Evolutionary conservation across 1,284 basidiomycete species (phyloP), one percentile per base, ranked within the genome.

Genomic region (Ustilago hordei): DNA sequence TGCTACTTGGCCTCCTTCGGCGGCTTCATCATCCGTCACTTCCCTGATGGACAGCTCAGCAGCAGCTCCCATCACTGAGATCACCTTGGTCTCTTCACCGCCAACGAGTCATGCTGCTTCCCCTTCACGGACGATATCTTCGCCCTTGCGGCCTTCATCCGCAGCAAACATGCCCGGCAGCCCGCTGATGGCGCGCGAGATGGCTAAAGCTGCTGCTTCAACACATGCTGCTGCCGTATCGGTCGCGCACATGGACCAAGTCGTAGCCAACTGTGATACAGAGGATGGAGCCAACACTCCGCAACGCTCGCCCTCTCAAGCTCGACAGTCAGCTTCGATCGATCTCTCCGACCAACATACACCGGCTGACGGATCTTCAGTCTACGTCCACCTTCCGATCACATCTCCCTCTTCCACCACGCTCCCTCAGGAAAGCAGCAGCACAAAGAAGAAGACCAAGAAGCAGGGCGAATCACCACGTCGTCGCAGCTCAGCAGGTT

Each of bases 61-160:
- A 8, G 55, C 62, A 1, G 55, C 43, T 23, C 61, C 58, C 31
- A 54, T 65, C 63, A 59, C 63, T 36, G 58, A 69, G 62, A 74
- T 69, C 59, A 62, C 69, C 36, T 32, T 68, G 38, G 55, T 65
- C 36, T 69, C 66, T 7, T 69, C 71, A 8, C 71, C 71, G 17
- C 71, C 65, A 1, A 74, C 65, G 2, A 69, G 59, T 32, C 71
- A 74, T 45, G 65, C 53, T 35, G 47, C 60, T 39, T 72, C 69
- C 2, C 63, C 63, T 4, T 58, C 62, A 41, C 58, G 59, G 1
- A 45, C 39, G 2, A 54, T 47, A 6, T 60, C 64, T 6, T 66
- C 70, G 9, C 71, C 71, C 8, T 19, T 69, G 32, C 36, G 63
- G 11, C 66, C 71, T 1, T 69, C 71, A 12, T 4, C 36, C 1